Percentiles rank a stretch among this genome's conserved stretches.
Evolutionary conservation across 345 rosid species (phyloP).

Genomic region (Aegle marmelos): DNA sequence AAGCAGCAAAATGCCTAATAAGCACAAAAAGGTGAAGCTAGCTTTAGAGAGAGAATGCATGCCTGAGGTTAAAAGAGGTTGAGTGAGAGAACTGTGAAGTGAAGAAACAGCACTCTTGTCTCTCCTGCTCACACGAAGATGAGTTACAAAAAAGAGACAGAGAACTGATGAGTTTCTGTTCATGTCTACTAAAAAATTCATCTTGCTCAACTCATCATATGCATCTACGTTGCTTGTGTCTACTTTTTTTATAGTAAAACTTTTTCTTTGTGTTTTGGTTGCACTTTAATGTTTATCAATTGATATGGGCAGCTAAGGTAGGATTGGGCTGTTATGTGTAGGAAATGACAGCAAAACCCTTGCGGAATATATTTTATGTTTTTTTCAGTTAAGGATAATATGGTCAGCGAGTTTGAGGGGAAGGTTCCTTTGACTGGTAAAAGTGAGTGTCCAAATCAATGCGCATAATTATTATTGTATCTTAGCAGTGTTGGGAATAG

Average conservation of each 20-base stretch:
- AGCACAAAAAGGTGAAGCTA: not conserved
- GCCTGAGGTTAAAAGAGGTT: constrained; percentile 24
- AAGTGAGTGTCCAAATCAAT: constrained; percentile 17
- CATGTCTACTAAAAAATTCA: constrained; percentile 23
- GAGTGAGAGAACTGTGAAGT: constrained; percentile 8
- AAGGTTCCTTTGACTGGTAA: not conserved
- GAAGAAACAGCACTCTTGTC: constrained; percentile 18
- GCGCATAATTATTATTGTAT: not conserved
- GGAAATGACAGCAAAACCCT: no score
- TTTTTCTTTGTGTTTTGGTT: not conserved
- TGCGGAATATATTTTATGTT: no score
- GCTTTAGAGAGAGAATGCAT: constrained; percentile 19
- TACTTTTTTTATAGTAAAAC: not conserved
- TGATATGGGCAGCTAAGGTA: not conserved
- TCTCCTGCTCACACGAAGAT: constrained; percentile 6
- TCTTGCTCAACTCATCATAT: constrained; percentile 25
- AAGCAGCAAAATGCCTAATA: constrained; percentile 8
- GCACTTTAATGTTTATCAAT: not conserved
- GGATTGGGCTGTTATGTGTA: no score
- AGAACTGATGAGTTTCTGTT: constrained; percentile 38
- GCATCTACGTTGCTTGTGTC: not conserved
- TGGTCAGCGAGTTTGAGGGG: not conserved
- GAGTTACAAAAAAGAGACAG: constrained; percentile 30
- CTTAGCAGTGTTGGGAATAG: constrained; percentile 29
- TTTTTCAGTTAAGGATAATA: not conserved